Evolutionary conservation across 202 grass and related monocot species (phyloP), one percentile per base, ranked within the genome.

Genomic region (Schoenoplectus triqueter): DNA sequence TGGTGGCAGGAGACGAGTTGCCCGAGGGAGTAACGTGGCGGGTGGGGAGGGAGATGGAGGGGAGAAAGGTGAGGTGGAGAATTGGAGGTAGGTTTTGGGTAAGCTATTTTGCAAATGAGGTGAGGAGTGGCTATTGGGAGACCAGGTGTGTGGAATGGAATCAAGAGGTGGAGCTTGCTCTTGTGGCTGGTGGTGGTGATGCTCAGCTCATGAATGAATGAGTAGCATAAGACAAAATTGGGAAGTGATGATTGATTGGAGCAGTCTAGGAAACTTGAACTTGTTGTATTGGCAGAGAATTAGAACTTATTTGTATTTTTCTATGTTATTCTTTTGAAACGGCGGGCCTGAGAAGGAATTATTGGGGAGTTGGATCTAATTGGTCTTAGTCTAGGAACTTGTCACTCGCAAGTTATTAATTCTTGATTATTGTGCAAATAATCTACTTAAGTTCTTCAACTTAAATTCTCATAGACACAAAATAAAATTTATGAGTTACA

Each of bases 21-120:
- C 85, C 87, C 46, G 95, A 94, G 86, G 86, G 86, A 80, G 81
- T 97, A 85, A 89, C 86, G 66, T 97, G 92, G 95, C 89, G 95
- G 31, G 61, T 97, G 55, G 92, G 95, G 87, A 86, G 92, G 80
- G 89, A 91, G 31, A 88, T 87, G 71, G 89, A 94, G 66, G 92
- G 90, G 45, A 90, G 65, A 85, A 91, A 79, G 54, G 70, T 92
- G 81, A 86, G 63, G 64, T 97, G 92, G 94, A 88, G 94, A 7
- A 0, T 97, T 6, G 94, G 92, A 4, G 87, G 90, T 17, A 91
- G 87, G 84, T 88, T 74, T 7, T 97, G 95, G 95, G 82, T 91
- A 10, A 97, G 69, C 75, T 97, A 94, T 88, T 78, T 90, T 73
- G 89, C 95, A 59, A 92, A 94, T 80, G 80, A 91, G 68, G 86